Evolutionary conservation across 805 yeast species (phyloP).

Genomic region (Starmerella bombi): DNA sequence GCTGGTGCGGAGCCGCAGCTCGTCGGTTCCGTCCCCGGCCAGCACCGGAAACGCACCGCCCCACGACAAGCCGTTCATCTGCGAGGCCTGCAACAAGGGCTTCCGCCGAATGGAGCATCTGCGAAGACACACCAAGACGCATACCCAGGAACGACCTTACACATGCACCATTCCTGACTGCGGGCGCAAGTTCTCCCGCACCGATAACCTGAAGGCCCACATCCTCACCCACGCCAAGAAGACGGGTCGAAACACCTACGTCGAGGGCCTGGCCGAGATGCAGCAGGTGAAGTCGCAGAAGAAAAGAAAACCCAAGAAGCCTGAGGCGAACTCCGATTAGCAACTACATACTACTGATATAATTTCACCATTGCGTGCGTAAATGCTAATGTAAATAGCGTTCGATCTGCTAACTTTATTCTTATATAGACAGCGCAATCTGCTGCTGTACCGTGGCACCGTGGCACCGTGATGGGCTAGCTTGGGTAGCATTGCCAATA

Average conservation of each 20-base stretch:
- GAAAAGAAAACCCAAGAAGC: constrained; percentile 14
- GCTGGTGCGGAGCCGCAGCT: constrained; percentile 6
- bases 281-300: constrained; percentile 14
- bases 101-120: constrained; percentile 34
- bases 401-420: no score
- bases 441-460: no score
- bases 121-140: constrained; percentile 53
- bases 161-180: constrained; percentile 45
- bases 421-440: no score
- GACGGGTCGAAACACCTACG: constrained; percentile 32
- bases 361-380: no score
- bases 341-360: background rate
- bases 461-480: no score
- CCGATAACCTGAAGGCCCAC: constrained; percentile 73
- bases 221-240: constrained; percentile 46
- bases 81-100: constrained; percentile 28
- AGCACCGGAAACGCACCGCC: background rate
- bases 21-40: constrained; percentile 1
- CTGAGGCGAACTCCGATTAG: background rate
- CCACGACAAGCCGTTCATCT: constrained; percentile 26
- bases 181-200: constrained; percentile 51
- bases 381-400: no score
- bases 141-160: constrained; percentile 69
- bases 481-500: no score
- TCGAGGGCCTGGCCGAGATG: constrained; percentile 28